phyloP scores from a whole-genome alignment of 2,329 filamentous ascomycete species.

The Aspergillus melleus region DNA sequence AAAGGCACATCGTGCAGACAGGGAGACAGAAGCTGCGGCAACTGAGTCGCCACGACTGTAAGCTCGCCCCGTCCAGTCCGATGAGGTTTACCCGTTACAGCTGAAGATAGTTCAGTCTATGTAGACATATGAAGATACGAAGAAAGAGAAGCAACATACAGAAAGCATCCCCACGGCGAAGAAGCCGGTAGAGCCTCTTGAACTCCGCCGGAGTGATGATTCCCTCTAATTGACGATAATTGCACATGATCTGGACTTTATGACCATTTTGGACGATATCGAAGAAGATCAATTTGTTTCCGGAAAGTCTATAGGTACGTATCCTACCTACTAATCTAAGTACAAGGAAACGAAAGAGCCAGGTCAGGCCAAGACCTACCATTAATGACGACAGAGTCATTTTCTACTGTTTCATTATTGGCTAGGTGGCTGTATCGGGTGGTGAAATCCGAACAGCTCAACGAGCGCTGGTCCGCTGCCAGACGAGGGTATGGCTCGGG shows the following conservation, averaged over 20 bases:
- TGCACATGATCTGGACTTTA: constrained; percentile 74
- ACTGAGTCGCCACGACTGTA: constrained; percentile 65
- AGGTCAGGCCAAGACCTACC: constrained; percentile 38
- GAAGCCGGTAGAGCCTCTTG: constrained; percentile 63
- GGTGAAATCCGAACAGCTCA: constrained; percentile 40
- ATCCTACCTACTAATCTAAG: constrained; percentile 67
- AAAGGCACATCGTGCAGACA: constrained; percentile 77
- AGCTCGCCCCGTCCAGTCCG: constrained; percentile 73
- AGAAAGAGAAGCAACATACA: constrained; percentile 55
- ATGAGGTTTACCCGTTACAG: constrained; percentile 69
- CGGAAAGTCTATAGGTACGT: constrained; percentile 66
- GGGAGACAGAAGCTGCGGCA: constrained; percentile 74
- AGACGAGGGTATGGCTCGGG: constrained; percentile 42
- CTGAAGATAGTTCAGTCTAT: constrained; percentile 40
- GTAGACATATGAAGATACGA: constrained; percentile 2
- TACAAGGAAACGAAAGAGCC: constrained; percentile 25
- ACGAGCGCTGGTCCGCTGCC: constrained; percentile 27
- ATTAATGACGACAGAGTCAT: constrained; percentile 41
- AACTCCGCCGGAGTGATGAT: constrained; percentile 46
- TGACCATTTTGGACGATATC: constrained; percentile 73
- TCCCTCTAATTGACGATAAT: constrained; percentile 52
- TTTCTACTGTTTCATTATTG: constrained; percentile 41
- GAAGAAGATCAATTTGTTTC: constrained; percentile 80
- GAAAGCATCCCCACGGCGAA: constrained; percentile 80
- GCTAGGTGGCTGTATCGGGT: constrained; percentile 37